A percentile compares a stretch with the other conserved stretches of the same genome.
phyloP scores from a whole-genome alignment of 176 grass and related monocot genomes.

The Typha latifolia region DNA sequence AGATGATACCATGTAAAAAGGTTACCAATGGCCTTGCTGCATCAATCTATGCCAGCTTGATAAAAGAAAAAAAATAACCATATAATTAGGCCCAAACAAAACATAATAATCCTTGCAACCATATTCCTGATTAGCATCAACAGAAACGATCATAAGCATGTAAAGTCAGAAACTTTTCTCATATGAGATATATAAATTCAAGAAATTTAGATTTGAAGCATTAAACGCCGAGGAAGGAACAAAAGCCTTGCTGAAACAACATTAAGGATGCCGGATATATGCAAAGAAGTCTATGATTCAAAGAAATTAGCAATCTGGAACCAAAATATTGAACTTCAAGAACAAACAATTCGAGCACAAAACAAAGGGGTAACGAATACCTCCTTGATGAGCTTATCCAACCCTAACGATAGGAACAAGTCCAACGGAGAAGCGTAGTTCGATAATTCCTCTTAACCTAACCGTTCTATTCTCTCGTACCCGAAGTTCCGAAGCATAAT shows the following conservation, averaged over 20 bases:
- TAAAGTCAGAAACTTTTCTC: no score
- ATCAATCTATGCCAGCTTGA: constrained; percentile 54
- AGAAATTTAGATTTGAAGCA: no score
- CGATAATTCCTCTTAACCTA: no score
- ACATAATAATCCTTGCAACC: not conserved
- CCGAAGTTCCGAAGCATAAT: no score
- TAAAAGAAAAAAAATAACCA: constrained; percentile 1
- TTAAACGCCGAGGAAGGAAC: no score
- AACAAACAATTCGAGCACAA: not conserved
- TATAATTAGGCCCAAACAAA: not conserved
- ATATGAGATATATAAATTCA: no score
- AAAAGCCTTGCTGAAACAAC: no score
- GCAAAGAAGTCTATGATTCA: no score
- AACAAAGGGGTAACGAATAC: constrained; percentile 5
- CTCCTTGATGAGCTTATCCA: constrained; percentile 45
- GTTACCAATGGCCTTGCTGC: constrained; percentile 66
- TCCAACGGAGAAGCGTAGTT: constrained; percentile 12
- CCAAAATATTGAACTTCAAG: not conserved
- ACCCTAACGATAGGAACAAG: constrained; percentile 37
- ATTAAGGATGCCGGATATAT: no score
- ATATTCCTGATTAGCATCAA: not conserved
- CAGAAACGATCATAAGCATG: no score
- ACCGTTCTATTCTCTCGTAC: no score
- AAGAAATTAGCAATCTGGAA: no score
- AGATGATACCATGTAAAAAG: constrained; percentile 58